phyloP scores from a whole-genome alignment of 2,329 filamentous ascomycete genomes.

The Colletotrichum brevisporum region DNA sequence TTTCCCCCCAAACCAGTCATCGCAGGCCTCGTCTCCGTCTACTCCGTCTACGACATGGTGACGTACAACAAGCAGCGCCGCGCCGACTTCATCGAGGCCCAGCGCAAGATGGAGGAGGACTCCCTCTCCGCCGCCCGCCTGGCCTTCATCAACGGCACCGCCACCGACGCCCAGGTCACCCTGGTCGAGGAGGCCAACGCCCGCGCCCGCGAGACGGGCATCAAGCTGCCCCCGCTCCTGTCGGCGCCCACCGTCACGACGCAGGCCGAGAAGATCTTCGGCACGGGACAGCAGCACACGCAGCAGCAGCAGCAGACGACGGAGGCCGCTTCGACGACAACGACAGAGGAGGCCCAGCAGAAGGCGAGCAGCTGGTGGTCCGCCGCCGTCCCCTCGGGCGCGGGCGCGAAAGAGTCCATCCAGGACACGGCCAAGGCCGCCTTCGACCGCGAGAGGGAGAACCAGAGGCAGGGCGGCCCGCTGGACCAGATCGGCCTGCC shows the following conservation, averaged over 20 bases:
- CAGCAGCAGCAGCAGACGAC: slow-evolving; percentile 51
- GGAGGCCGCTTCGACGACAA: slow-evolving; percentile 2
- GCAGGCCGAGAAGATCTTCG: slow-evolving; percentile 34
- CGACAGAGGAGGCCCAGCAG: neutral
- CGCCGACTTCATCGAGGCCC: slow-evolving; percentile 69
- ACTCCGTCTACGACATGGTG: slow-evolving; percentile 74
- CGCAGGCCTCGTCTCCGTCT: slow-evolving; percentile 68
- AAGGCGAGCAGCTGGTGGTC: slow-evolving; percentile 49
- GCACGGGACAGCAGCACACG: slow-evolving; percentile 49
- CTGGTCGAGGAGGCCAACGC: slow-evolving; percentile 71
- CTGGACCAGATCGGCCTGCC: slow-evolving; percentile 64
- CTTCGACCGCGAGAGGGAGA: slow-evolving; percentile 65
- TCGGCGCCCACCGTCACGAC: slow-evolving; percentile 54
- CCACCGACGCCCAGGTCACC: slow-evolving; percentile 68
- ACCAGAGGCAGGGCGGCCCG: slow-evolving; percentile 64
- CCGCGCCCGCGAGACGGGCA: slow-evolving; percentile 59
- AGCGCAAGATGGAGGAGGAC: slow-evolving; percentile 67
- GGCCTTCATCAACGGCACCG: slow-evolving; percentile 71
- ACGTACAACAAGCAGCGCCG: slow-evolving; percentile 72
- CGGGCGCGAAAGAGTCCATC: slow-evolving; percentile 50
- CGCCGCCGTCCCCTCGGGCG: slow-evolving; percentile 52
- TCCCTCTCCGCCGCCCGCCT: slow-evolving; percentile 70
- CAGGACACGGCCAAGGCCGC: slow-evolving; percentile 58
- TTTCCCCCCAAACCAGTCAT: slow-evolving; percentile 57
- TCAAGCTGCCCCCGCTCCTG: slow-evolving; percentile 66